Evolutionary conservation across 2,329 filamentous ascomycete genomes (phyloP), one percentile per base, ranked within the genome.

Genomic region (Arachnopeziza araneosa): DNA sequence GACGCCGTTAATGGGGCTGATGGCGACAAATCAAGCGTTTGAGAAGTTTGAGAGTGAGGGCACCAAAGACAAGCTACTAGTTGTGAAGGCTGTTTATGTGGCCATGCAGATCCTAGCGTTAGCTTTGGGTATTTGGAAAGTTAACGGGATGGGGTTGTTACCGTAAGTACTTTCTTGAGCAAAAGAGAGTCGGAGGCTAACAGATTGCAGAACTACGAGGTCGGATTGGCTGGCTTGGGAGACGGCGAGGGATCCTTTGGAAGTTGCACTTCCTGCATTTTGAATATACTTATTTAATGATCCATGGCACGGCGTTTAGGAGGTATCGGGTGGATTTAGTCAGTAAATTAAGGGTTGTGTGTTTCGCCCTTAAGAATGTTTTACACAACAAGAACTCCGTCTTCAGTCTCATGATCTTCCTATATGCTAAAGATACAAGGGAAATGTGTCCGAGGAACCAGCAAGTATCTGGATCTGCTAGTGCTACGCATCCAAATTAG

Each of bases 221-320:
- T 96, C 92, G 66, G 95, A 99, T 75, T 99, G 95, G 95, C 79
- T 99, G 69, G 93, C 93, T 59, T 99, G 95, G 95, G 95, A 99
- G 63, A 69, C 68, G 26, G 69, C 66, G 59, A 71, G 72, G 58
- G 66, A 70, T 50, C 71, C 72, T 30, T 56, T 71, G 49, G 72
- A 74, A 59, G 62, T 66, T 52, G 71, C 70, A 22, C 69, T 72
- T 63, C 71, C 72, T 10, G 71, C 71, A 17, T 72, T 74, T 60
- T 73, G 59, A 72, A 44, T 44, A 32, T 7, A 7, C 12, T 44
- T 44, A 12, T 14, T 8, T 44, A 44, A 44, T 44, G 36, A 44
- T 44, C 10, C 26, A 6, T 14, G 36, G 36, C 17, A 44, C 10
- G 36, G 36, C 36, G 36, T 44, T 44, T 19, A 44, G 36, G 36